phyloP scores from a whole-genome alignment of 2,329 filamentous ascomycete genomes.

The Fusarium tjaetaba region DNA sequence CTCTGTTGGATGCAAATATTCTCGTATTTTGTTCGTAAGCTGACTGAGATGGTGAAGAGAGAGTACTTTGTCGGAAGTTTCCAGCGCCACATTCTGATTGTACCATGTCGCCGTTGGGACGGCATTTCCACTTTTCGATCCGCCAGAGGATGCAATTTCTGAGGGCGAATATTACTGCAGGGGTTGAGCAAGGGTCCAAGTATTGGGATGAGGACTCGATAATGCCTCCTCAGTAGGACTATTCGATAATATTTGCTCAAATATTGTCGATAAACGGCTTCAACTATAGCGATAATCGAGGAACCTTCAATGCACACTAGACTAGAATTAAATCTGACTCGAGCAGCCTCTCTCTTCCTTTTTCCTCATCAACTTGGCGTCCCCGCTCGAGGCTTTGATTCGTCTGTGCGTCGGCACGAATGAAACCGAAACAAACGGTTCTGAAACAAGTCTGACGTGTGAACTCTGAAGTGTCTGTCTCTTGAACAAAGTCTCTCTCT shows the following conservation, averaged over 20 bases:
- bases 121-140: constrained; percentile 33
- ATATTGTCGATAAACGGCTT: neutral
- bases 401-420: constrained; percentile 13
- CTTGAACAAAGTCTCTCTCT: neutral
- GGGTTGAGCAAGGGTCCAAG: constrained; percentile 8
- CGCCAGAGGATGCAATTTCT: constrained; percentile 23
- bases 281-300: neutral
- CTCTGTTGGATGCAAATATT: neutral
- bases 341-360: neutral
- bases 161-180: constrained; percentile 8
- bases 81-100: constrained; percentile 19
- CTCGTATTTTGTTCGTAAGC: neutral
- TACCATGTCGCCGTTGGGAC: neutral
- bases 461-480: neutral
- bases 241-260: neutral
- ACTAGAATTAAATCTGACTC: constrained; percentile 9
- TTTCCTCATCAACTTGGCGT: constrained; percentile 2
- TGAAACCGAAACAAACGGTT: constrained; percentile 37
- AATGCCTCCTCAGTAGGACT: neutral
- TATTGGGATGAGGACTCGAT: constrained; percentile 1
- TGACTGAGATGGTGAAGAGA: neutral
- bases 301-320: neutral
- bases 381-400: constrained; percentile 17
- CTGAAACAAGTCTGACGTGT: constrained; percentile 34
- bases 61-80: constrained; percentile 16